Evolutionary conservation across 495 filamentous ascomycete species (phyloP).

Genomic region (Aspergillus nidulans): DNA sequence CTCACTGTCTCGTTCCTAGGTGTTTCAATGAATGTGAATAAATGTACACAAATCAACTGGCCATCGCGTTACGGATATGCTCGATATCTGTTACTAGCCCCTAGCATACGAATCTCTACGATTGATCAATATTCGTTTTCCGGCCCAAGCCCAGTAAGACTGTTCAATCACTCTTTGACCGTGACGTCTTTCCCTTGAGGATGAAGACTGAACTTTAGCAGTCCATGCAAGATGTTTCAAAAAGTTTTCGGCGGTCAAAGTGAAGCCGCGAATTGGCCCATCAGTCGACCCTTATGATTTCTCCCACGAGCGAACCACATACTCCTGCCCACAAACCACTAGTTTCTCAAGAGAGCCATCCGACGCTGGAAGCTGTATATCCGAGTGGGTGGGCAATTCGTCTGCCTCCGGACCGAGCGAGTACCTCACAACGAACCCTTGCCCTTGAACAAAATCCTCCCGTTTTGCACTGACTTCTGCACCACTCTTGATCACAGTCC

Average conservation of each 20-base stretch:
- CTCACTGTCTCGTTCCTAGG: too few species aligned
- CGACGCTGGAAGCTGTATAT: slow-evolving; percentile 13
- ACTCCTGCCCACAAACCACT: slow-evolving; percentile 22
- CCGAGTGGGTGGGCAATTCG: slow-evolving; percentile 25
- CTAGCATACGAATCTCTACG: too few species aligned
- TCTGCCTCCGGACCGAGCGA: slow-evolving; percentile 19
- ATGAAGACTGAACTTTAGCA: too few species aligned
- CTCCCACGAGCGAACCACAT: slow-evolving; percentile 36
- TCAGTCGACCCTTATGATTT: background rate
- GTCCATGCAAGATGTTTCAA: background rate
- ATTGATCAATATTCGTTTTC: too few species aligned
- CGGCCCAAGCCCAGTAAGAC: too few species aligned
- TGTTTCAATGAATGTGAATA: too few species aligned
- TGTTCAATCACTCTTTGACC: too few species aligned
- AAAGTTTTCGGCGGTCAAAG: background rate
- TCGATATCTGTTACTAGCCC: too few species aligned
- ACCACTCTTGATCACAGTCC: slow-evolving; percentile 23
- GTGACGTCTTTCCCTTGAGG: too few species aligned
- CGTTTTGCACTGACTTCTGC: slow-evolving; percentile 32
- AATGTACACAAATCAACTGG: too few species aligned
- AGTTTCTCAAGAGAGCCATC: slow-evolving; percentile 19
- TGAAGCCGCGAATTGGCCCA: background rate
- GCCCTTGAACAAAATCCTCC: slow-evolving; percentile 29
- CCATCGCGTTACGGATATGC: too few species aligned
- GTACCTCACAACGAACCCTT: slow-evolving; percentile 28